phyloP scores from a whole-genome alignment of 768 basidiomycete genomes.

The Gelatoporia subvermispora region DNA sequence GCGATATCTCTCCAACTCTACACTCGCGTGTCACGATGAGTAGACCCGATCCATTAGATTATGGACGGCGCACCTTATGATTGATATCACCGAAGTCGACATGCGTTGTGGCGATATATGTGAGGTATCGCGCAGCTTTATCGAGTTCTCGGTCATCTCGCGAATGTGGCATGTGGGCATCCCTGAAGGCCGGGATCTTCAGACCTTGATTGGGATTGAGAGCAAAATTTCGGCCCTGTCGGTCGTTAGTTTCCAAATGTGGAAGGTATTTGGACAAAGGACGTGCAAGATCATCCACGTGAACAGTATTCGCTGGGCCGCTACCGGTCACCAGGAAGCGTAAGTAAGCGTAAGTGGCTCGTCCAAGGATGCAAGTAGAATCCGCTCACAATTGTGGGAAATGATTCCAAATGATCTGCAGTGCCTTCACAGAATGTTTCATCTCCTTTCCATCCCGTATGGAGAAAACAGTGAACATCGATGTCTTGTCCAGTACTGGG shows the following conservation, averaged over 20 bases:
- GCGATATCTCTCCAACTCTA: slow-evolving; percentile 51
- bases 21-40: neutral
- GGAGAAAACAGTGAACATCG: slow-evolving; percentile 86
- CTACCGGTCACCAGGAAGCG: no score
- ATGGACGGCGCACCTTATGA: slow-evolving; percentile 50
- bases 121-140: slow-evolving; percentile 59
- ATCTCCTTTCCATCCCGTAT: slow-evolving; percentile 68
- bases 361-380: slow-evolving; percentile 3
- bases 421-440: slow-evolving; percentile 76
- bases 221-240: slow-evolving; percentile 78
- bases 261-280: slow-evolving; percentile 2
- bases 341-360: slow-evolving; percentile 2
- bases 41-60: neutral
- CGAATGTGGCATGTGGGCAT: slow-evolving; percentile 62
- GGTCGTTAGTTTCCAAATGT: slow-evolving; percentile 6
- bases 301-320: slow-evolving; percentile 70
- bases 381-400: slow-evolving; percentile 68
- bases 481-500: slow-evolving; percentile 76
- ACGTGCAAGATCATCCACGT: slow-evolving; percentile 76
- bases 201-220: slow-evolving; percentile 81
- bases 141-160: slow-evolving; percentile 65
- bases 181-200: slow-evolving; percentile 78
- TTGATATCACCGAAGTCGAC: slow-evolving; percentile 57
- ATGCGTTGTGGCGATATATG: slow-evolving; percentile 51
- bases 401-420: slow-evolving; percentile 84